Percentiles rank a stretch among this genome's conserved stretches.
These are phyloP conservation scores for Penicillium sp. DNA, from an alignment of 2,329 filamentous ascomycete species.

Conservation along the genomic window DNA sequence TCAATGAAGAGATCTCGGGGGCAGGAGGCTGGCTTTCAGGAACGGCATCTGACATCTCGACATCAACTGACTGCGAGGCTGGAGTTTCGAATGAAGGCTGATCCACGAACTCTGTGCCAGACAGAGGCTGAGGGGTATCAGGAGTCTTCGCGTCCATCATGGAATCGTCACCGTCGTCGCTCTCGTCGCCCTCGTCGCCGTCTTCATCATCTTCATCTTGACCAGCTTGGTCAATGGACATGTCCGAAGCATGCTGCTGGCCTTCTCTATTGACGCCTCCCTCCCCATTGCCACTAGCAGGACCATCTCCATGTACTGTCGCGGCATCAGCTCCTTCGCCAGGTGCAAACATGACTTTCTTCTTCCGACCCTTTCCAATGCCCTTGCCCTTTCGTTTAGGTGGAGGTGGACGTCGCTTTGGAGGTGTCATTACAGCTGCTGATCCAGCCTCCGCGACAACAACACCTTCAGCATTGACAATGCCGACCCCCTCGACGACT, in stretches of 20 bases:
- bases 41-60: slow-evolving; percentile 21
- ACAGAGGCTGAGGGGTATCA: slow-evolving; percentile 34
- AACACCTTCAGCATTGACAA: slow-evolving; percentile 61
- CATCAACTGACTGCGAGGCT: slow-evolving; percentile 18
- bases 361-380: slow-evolving; percentile 73
- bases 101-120: slow-evolving; percentile 20
- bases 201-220: slow-evolving; percentile 50
- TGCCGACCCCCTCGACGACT: slow-evolving; percentile 58
- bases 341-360: slow-evolving; percentile 61
- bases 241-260: slow-evolving; percentile 42
- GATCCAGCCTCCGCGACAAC: slow-evolving; percentile 52
- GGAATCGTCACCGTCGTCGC: slow-evolving; percentile 53
- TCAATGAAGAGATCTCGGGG: slow-evolving; percentile 4
- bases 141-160: slow-evolving; percentile 48
- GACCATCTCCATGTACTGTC: slow-evolving; percentile 37
- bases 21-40: slow-evolving; percentile 9
- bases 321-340: slow-evolving; percentile 41
- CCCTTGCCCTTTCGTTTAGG: slow-evolving; percentile 80
- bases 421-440: slow-evolving; percentile 47
- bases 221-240: slow-evolving; percentile 44
- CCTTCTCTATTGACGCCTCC: slow-evolving; percentile 38
- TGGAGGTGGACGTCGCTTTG: slow-evolving; percentile 66
- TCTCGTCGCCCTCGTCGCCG: slow-evolving; percentile 50
- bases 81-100: slow-evolving; percentile 14
- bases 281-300: slow-evolving; percentile 39